Conservation (phyloP, 345 rosid genomes). For the Arabidopsis thaliana region TAIR10.1 NC_003076.8:2020001-2020500, state of each 20-base stretch:
- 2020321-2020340: slow-evolving; percentile 56
- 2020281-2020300: slow-evolving; percentile 91
- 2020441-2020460: slow-evolving; percentile 1
- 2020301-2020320: slow-evolving; percentile 95
- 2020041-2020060: slow-evolving; percentile 87
- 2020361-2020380: slow-evolving; percentile 6
- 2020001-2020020: slow-evolving; percentile 59
- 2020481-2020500: slow-evolving; percentile 6
- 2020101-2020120: slow-evolving; percentile 97
- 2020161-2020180: slow-evolving; percentile 1
- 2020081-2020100: slow-evolving; percentile 88
- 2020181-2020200: neutral
- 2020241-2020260: slow-evolving; percentile 82
- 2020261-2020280: slow-evolving; percentile 90
- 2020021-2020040: slow-evolving; percentile 91
- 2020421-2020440: slow-evolving; percentile 6
- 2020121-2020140: slow-evolving; percentile 87
- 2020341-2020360: slow-evolving; percentile 15
- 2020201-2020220: neutral
- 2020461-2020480: neutral
- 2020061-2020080: slow-evolving; percentile 83
- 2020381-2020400: slow-evolving; percentile 22
- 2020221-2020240: slow-evolving; percentile 45
- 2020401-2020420: slow-evolving; percentile 5
- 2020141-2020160: slow-evolving; percentile 35